Percentiles rank a stretch among this genome's conserved stretches.
Conservation (phyloP, 1,284 basidiomycete genomes). For the Marasmius oreades region DNA sequence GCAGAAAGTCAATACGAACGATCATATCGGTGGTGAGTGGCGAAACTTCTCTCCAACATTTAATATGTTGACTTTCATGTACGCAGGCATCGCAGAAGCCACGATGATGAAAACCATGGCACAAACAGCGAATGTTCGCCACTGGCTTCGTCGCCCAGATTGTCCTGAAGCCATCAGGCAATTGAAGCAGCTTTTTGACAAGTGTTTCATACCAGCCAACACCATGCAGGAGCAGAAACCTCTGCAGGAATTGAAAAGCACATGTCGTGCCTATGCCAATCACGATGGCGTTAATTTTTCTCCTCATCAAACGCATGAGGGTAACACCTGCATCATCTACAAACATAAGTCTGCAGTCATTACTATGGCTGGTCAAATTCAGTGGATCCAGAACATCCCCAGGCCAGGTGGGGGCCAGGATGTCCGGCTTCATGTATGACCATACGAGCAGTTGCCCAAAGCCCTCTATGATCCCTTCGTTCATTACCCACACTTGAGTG, state of each 20-base stretch:
- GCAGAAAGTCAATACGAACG: slow-evolving; percentile 15
- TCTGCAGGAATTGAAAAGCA: not conserved
- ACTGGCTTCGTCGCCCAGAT: slow-evolving; percentile 5
- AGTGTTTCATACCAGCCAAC: too few relatives aligned
- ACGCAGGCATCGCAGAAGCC: slow-evolving; percentile 1
- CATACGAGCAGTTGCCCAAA: not conserved
- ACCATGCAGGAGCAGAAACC: not conserved
- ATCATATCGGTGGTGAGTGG: slow-evolving; percentile 11
- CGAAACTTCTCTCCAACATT: not conserved
- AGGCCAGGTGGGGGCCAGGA: not conserved
- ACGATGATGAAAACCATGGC: not conserved
- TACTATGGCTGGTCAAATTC: slow-evolving; percentile 5
- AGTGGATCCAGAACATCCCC: slow-evolving; percentile 2
- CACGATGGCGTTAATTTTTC: not conserved
- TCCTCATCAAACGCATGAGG: not conserved
- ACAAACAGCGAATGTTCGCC: slow-evolving; percentile 5
- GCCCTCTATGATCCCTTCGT: slow-evolving; percentile 5
- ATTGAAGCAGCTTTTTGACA: not conserved
- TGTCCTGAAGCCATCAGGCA: slow-evolving; percentile 5
- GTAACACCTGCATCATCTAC: not conserved
- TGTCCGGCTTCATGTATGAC: slow-evolving; percentile 1
- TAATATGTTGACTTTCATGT: not conserved
- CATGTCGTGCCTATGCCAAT: not conserved
- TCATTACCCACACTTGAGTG: not conserved
- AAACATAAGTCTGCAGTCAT: not conserved